Evolutionary conservation across 495 filamentous ascomycete species (phyloP).

Genomic region (Glutinoglossum americanum): DNA sequence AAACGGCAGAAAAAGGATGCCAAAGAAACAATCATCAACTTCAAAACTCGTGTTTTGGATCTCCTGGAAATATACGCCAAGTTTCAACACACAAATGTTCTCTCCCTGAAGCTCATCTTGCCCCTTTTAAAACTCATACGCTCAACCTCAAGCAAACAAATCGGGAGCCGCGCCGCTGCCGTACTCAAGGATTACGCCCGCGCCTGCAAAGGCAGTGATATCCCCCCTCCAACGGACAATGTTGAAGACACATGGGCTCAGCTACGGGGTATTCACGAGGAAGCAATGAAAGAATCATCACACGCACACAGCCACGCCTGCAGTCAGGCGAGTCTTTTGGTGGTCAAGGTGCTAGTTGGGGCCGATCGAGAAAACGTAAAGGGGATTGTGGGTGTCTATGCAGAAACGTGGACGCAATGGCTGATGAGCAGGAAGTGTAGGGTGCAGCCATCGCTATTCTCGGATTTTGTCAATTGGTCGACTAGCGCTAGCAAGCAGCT

Average conservation of each 20-base stretch:
- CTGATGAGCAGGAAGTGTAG: slow-evolving; percentile 31
- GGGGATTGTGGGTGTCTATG: slow-evolving; percentile 34
- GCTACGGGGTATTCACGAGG: slow-evolving; percentile 44
- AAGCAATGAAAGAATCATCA: slow-evolving; percentile 42
- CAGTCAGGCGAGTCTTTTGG: slow-evolving; percentile 39
- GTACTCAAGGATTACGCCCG: slow-evolving; percentile 53
- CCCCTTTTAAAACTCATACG: slow-evolving; percentile 38
- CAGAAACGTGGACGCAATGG: slow-evolving; percentile 29
- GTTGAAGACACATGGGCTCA: slow-evolving; percentile 23
- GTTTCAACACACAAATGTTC: slow-evolving; percentile 41
- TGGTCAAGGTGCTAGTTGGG: slow-evolving; percentile 36
- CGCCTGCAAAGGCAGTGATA: slow-evolving; percentile 33
- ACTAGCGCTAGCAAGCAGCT: slow-evolving; percentile 2
- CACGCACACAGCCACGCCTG: slow-evolving; percentile 32
- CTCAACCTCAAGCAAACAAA: slow-evolving; percentile 42
- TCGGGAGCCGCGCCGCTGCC: slow-evolving; percentile 47
- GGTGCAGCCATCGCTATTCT: slow-evolving; percentile 40
- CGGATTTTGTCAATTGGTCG: slow-evolving; percentile 46
- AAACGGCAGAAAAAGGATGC: slow-evolving; percentile 70
- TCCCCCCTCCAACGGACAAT: slow-evolving; percentile 16
- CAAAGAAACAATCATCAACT: slow-evolving; percentile 74
- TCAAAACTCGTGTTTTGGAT: slow-evolving; percentile 85
- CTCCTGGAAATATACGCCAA: slow-evolving; percentile 71
- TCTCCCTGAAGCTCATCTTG: slow-evolving; percentile 45
- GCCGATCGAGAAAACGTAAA: slow-evolving; percentile 26